Percentiles rank a stretch among this genome's conserved stretches.
Evolutionary conservation across 306 rosid species (phyloP).

Genomic region (Abrus pulchellus): DNA sequence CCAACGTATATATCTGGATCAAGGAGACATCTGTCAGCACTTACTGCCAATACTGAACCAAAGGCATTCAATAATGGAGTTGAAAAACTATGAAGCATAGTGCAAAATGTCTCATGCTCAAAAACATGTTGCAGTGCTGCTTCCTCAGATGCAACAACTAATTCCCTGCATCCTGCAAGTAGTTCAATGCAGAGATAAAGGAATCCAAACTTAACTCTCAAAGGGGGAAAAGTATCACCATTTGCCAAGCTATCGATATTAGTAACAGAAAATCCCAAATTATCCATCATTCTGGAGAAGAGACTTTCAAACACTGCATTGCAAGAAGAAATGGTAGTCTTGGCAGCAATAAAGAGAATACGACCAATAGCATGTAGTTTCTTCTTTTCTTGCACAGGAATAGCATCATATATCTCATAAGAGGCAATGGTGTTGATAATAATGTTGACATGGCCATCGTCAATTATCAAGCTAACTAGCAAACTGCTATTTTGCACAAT

Average conservation of each 20-base stretch:
- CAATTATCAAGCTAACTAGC: constrained; percentile 66
- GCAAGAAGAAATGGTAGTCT: constrained; percentile 75
- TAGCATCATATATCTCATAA: constrained; percentile 57
- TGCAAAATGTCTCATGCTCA: constrained; percentile 57
- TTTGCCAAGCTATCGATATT: constrained; percentile 48
- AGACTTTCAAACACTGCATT: constrained; percentile 67
- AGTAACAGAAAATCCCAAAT: constrained; percentile 56
- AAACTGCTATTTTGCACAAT: constrained; percentile 65
- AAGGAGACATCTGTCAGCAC: constrained; percentile 48
- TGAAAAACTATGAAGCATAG: constrained; percentile 65
- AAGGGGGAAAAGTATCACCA: constrained; percentile 44
- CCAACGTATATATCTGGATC: constrained; percentile 70
- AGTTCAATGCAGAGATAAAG: constrained; percentile 86
- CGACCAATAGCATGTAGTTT: constrained; percentile 78
- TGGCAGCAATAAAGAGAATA: constrained; percentile 66
- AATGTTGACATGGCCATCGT: constrained; percentile 74
- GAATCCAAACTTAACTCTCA: constrained; percentile 68
- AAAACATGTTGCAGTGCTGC: constrained; percentile 44
- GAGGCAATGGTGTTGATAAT: constrained; percentile 63
- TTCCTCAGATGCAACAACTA: constrained; percentile 58
- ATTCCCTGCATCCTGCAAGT: constrained; percentile 71
- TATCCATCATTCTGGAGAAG: constrained; percentile 66
- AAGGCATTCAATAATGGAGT: constrained; percentile 64
- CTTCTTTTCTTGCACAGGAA: constrained; percentile 72
- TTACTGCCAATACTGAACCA: constrained; percentile 61